Percentiles rank a stretch among this genome's conserved stretches.
Conservation (phyloP, 2,329 filamentous ascomycete genomes). For the Fusarium sublunatum region DNA sequence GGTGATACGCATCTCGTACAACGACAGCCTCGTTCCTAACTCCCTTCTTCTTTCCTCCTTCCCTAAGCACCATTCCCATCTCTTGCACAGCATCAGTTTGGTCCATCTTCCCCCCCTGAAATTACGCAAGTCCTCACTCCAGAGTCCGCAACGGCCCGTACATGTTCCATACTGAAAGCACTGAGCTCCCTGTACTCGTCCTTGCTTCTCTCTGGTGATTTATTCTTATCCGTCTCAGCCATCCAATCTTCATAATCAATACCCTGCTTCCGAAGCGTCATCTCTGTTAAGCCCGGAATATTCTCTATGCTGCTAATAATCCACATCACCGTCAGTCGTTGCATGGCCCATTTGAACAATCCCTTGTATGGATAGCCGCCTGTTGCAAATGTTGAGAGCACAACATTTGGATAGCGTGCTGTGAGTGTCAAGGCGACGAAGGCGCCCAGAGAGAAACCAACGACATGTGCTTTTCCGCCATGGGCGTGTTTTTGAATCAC, state of each 20-base stretch:
- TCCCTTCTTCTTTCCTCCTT: neutral
- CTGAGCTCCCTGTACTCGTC: slow-evolving; percentile 5
- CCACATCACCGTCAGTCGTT: slow-evolving; percentile 10
- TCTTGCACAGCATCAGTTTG: slow-evolving; percentile 15
- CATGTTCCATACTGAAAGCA: slow-evolving; percentile 5
- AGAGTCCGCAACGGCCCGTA: slow-evolving; percentile 12
- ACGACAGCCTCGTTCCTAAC: slow-evolving; percentile 19
- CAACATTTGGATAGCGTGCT: neutral
- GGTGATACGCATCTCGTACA: slow-evolving; percentile 26
- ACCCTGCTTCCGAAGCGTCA: slow-evolving; percentile 9
- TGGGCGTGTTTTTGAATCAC: slow-evolving; percentile 52
- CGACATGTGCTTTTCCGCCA: slow-evolving; percentile 52
- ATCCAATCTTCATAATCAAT: slow-evolving; percentile 30
- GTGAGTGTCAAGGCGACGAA: slow-evolving; percentile 20
- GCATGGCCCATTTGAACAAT: slow-evolving; percentile 24
- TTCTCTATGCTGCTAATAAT: slow-evolving; percentile 2
- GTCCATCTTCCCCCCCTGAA: slow-evolving; percentile 30
- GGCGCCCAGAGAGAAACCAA: slow-evolving; percentile 52
- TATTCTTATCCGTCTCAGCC: slow-evolving; percentile 11
- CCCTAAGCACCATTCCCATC: slow-evolving; percentile 9
- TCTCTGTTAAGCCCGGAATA: slow-evolving; percentile 9
- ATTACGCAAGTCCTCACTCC: slow-evolving; percentile 26
- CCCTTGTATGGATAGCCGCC: slow-evolving; percentile 21
- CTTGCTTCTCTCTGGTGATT: slow-evolving; percentile 9
- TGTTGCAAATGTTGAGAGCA: slow-evolving; percentile 17